Evolutionary conservation across 2,329 filamentous ascomycete genomes (phyloP), one percentile per base, ranked within the genome.

Genomic region (Diplodia corticola): DNA sequence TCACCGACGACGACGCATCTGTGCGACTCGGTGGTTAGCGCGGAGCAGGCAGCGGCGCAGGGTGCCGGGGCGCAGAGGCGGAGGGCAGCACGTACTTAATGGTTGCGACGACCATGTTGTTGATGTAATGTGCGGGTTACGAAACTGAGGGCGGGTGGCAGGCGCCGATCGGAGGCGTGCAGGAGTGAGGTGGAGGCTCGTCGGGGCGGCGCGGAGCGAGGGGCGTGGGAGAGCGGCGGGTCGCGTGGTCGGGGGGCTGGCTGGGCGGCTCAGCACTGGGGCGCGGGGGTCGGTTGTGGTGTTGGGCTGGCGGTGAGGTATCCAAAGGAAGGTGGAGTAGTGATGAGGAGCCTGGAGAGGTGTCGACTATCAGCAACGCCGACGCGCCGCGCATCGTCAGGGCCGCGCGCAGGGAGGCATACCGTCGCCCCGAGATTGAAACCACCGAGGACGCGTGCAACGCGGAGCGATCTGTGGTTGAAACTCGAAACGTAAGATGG

Each of bases 1-100:
- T 99, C 95, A 79, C 95, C 95, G 75, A 99, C 95, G 73, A 99
- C 95, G 76, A 99, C 95, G 83, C 95, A 99, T 83, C 95, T 99
- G 69, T 48, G 67, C 26, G 35, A 57, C 26, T 55, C 37, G 30
- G 55, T 28, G 26, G 48, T 55, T 55, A 69, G 66, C 64, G 37
- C 20, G 26, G 24, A 30, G 35, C 24, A 26, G 46, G 37, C 35
- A 26, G 57, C n/a, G 20, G 28, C 10, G 48, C 30, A 22, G 22
- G 15, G n/a, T 17, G 44, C 22, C 46, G 53, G 20, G 40, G 44
- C 30, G 30, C 30, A 5, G 28, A 15, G 44, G 17, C 9, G 37
- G 46, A 20, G 15, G 22, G 46, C 13, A 10, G 40, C 40, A 75
- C 76, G 68, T 73, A 79, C 77, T 79, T 79, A 72, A 79, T 79